A percentile compares a stretch with the other conserved stretches of the same genome.
Evolutionary conservation across 2,329 filamentous ascomycete genomes (phyloP).

Genomic region (Emergomyces orientalis): DNA sequence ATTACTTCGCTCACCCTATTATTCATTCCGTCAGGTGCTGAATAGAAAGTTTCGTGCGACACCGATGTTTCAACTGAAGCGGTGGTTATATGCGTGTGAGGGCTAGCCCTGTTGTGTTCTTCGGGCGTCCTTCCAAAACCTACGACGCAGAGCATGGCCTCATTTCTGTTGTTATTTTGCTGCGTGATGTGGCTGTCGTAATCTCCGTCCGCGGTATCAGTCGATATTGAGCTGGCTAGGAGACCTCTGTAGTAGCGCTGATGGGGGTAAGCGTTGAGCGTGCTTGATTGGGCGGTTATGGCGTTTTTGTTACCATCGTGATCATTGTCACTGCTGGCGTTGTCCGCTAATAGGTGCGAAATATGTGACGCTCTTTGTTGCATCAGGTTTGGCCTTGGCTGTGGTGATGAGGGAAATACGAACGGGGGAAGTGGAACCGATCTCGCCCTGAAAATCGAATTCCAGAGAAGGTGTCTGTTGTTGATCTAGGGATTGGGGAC

Average conservation of each 20-base stretch:
- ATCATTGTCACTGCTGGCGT: not conserved
- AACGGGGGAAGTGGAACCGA: conserved; percentile 1
- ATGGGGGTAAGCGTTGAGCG: not conserved
- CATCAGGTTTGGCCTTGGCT: not conserved
- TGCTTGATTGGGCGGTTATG: not conserved
- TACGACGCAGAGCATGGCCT: not conserved
- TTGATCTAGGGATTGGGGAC: not conserved
- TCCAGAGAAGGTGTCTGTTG: not conserved
- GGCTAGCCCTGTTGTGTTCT: not conserved
- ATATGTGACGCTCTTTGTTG: not conserved
- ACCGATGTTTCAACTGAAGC: not conserved
- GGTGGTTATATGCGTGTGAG: not conserved
- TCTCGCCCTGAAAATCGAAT: not conserved
- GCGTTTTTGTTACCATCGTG: not conserved
- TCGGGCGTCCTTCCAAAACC: not conserved
- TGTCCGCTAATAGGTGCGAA: not conserved
- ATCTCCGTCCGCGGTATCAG: not conserved
- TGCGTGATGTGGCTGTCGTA: not conserved
- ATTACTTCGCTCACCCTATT: not conserved
- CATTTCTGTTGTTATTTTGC: not conserved
- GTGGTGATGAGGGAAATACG: not conserved
- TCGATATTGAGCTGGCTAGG: not conserved
- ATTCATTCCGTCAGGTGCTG: not conserved
- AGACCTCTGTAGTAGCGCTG: not conserved
- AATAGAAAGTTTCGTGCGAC: conserved; percentile 1